Conservation (phyloP, 306 rosid species). For the Erythrophleum fordii region DNA sequence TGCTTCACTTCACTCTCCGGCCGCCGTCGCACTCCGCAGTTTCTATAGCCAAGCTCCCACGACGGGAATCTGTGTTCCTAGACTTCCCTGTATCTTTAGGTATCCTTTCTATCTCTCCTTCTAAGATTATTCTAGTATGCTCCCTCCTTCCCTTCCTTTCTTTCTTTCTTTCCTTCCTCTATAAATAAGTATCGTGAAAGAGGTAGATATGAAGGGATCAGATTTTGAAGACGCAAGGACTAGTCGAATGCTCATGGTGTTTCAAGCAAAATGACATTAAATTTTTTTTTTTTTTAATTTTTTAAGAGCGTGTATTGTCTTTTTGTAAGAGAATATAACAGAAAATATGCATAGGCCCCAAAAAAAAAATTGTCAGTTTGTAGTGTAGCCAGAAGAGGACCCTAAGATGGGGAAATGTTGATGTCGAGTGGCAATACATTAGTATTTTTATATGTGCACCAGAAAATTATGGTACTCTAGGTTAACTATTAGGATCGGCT, state of each 20-base stretch:
- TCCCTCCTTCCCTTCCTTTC: not conserved
- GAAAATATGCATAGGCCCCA: not conserved
- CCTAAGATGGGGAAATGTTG: not conserved
- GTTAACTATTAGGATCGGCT: not conserved
- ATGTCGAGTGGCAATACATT: not conserved
- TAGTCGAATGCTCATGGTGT: not conserved
- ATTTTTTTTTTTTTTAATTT: not conserved
- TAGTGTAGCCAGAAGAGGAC: not conserved
- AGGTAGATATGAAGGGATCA: not conserved
- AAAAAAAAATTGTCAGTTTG: not conserved
- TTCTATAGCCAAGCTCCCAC: not conserved
- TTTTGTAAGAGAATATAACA: not conserved
- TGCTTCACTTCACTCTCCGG: not conserved
- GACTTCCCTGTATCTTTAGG: not conserved
- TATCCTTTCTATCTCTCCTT: not conserved
- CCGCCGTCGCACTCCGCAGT: not conserved
- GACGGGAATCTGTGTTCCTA: not conserved
- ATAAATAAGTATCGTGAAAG: not conserved
- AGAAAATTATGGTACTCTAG: too few relatives aligned
- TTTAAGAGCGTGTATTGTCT: too few relatives aligned
- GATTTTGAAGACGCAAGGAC: not conserved
- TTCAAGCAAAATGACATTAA: not conserved
- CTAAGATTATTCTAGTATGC: not conserved
- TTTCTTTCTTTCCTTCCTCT: not conserved
- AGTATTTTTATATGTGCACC: not conserved